Percentiles rank a stretch among this genome's conserved stretches.
Evolutionary conservation across 306 rosid species (phyloP).

Genomic region (Hippophae gyantsensis): DNA sequence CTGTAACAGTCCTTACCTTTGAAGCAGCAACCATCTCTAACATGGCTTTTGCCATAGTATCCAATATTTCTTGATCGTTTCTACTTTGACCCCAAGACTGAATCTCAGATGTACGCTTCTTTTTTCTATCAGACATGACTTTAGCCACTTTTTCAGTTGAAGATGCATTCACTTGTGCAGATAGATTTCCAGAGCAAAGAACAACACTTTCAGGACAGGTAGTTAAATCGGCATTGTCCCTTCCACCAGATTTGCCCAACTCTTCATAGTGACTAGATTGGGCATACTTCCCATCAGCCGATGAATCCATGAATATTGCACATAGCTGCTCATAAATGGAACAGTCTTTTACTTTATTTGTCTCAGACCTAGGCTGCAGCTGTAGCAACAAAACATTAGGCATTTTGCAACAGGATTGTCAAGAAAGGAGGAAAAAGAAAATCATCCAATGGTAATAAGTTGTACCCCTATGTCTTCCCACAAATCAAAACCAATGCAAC

Average conservation of each 20-base stretch:
- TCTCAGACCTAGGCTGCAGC: slow-evolving; percentile 57
- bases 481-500: slow-evolving; percentile 53
- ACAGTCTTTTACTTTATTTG: slow-evolving; percentile 54
- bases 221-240: slow-evolving; percentile 24
- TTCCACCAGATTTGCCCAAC: slow-evolving; percentile 41
- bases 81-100: slow-evolving; percentile 22
- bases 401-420: slow-evolving; percentile 8
- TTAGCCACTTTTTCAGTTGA: slow-evolving; percentile 33
- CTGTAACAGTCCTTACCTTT: slow-evolving; percentile 31
- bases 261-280: slow-evolving; percentile 77
- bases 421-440: neutral
- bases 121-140: slow-evolving; percentile 42
- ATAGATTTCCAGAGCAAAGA: slow-evolving; percentile 29
- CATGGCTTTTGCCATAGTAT: slow-evolving; percentile 56
- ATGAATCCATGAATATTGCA: slow-evolving; percentile 60
- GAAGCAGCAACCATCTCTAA: slow-evolving; percentile 61
- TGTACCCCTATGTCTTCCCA: slow-evolving; percentile 75
- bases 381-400: slow-evolving; percentile 20
- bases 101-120: slow-evolving; percentile 48
- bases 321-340: slow-evolving; percentile 82
- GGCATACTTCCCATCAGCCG: slow-evolving; percentile 67
- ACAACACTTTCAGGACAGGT: slow-evolving; percentile 36
- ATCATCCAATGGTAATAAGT: slow-evolving; percentile 2
- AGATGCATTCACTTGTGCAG: slow-evolving; percentile 27
- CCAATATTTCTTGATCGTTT: slow-evolving; percentile 39